A percentile compares a stretch with the other conserved stretches of the same genome.
phyloP scores from a whole-genome alignment of 169 alveolate species.

The Plasmodium reichenowi region DNA sequence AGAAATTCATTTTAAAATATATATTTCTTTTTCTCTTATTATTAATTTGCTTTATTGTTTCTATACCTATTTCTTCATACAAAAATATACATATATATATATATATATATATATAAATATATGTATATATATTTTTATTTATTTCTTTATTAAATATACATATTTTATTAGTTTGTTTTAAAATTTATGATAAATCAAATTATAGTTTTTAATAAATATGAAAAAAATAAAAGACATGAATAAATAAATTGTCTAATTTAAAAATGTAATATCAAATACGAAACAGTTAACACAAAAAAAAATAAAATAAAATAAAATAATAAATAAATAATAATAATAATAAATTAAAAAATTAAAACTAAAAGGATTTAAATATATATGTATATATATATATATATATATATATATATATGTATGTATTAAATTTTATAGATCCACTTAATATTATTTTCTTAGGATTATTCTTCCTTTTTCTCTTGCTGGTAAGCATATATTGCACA shows the following conservation, averaged over 20 bases:
- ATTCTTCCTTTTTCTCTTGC: conserved; percentile 39
- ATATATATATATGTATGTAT: background rate
- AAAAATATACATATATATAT: no score
- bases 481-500: conserved; percentile 72
- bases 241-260: no score
- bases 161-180: no score
- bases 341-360: background rate
- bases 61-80: no score
- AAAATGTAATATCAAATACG: background rate
- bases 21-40: no score
- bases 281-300: background rate
- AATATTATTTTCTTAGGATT: no score
- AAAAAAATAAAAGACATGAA: background rate
- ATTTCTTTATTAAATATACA: no score
- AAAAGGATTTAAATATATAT: conserved; percentile 1
- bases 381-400: background rate
- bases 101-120: no score
- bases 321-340: background rate
- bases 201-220: background rate
- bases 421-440: background rate
- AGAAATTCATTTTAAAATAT: no score
- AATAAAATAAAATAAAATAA: background rate
- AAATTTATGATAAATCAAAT: no score
- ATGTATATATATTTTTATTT: no score
- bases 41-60: no score